phyloP scores from a whole-genome alignment of 2,329 filamentous ascomycete genomes.

The Nothophoma quercina region DNA sequence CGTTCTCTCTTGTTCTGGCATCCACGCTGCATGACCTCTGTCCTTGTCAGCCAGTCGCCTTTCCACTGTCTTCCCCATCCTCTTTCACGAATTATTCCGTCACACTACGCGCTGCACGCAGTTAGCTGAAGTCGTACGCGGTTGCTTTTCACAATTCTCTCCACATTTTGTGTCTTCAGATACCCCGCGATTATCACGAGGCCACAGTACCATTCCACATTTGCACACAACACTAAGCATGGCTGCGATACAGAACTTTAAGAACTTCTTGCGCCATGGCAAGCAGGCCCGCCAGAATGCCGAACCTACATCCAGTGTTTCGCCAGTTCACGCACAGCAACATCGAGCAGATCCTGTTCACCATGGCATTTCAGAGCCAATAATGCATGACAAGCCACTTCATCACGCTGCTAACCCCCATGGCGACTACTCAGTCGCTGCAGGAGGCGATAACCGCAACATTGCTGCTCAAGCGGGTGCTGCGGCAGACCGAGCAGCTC shows the following conservation, averaged over 20 bases:
- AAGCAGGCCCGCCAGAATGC: conserved; percentile 84
- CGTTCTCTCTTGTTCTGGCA: conserved; percentile 34
- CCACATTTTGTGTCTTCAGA: conserved; percentile 20
- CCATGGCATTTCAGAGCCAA: conserved; percentile 65
- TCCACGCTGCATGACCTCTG: conserved; percentile 32
- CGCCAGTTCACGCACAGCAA: conserved; percentile 67
- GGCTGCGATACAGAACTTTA: conserved; percentile 89
- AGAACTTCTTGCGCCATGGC: conserved; percentile 98
- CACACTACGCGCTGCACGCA: conserved; percentile 22
- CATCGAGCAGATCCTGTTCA: conserved; percentile 63
- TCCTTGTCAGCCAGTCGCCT: conserved; percentile 27
- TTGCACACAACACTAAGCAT: conserved; percentile 50
- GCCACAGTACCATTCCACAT: conserved; percentile 21
- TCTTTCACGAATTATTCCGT: conserved; percentile 21
- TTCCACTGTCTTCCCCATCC: conserved; percentile 19
- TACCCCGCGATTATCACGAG: conserved; percentile 27
- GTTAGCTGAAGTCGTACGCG: conserved; percentile 28
- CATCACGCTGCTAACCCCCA: conserved; percentile 58
- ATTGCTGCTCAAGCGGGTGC: conserved; percentile 73
- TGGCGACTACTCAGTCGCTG: conserved; percentile 68
- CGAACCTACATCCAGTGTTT: conserved; percentile 69
- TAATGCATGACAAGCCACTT: conserved; percentile 63
- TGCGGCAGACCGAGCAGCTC: conserved; percentile 68
- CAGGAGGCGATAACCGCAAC: conserved; percentile 69
- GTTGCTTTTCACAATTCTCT: conserved; percentile 17